Base-by-base conservation (phyloP, 192 early-diverging fungal genomes). In the Gamsiella multidivaricata region DNA sequence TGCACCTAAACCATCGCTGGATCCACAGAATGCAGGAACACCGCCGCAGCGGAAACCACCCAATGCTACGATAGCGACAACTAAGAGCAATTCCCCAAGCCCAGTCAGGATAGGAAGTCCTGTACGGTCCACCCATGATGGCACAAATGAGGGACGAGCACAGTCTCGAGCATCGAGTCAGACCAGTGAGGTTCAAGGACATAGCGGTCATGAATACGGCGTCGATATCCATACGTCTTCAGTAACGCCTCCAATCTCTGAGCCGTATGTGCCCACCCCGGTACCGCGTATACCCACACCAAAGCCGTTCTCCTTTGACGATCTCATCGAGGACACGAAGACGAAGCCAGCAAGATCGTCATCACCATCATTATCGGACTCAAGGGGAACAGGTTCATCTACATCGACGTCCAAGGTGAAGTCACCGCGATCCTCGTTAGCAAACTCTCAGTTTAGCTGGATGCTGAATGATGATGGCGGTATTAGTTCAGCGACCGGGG, bases 271-370 rank as follows among this genome's bases (percentile, higher is more conserved):
- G 2, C 63, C 56, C 32, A 29, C 59, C 0, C 56, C 64, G 0
- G 51, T 59, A 0, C 39, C 65, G 3, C 52, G 42, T 1, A 11
- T 51, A 10, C 49, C 58, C 22, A 36, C 65, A n/a, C 63, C 71
- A 3, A 66, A 76, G 14, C 72, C 72, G 32, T 76, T 76, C 11
- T 76, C 72, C 12, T 76, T 76, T 47, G 72, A 76, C 32, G 72
- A 76, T 29, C 49, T 76, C 5, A 61, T 76, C 25, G 54, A 57
- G 7, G 72, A 76, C 36, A 46, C 72, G 1, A 18, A 26, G 3
- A 33, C 26, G 15, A 36, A 36, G 0, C 1, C 49, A 6, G 4
- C 28, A 33, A 5, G 42, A 20, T 61, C 62, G 0, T 34, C 42
- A 4, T 54, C 57, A 7, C 29, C 54, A 17, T 65, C 52, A 18